Conservation (phyloP, 164 flowering plant genomes). For the Macadamia integrifolia region DNA sequence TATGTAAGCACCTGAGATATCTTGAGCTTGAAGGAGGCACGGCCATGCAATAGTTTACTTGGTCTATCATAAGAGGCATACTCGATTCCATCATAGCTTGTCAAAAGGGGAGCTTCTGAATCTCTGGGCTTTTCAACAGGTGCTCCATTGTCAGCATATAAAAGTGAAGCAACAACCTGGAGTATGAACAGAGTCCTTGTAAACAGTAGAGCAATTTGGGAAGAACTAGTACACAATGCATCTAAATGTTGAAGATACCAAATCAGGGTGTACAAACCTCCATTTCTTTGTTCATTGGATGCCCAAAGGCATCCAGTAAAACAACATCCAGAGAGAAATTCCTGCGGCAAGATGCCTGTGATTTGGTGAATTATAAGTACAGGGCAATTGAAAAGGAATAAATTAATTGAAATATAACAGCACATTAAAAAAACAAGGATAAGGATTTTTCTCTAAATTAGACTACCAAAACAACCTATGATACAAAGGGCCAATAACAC, state of each 20-base stretch:
- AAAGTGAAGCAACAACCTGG: slow-evolving; percentile 75
- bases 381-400: background rate
- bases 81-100: slow-evolving; percentile 75
- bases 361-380: slow-evolving; percentile 8
- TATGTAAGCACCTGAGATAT: slow-evolving; percentile 66
- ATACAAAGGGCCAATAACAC: too few species aligned
- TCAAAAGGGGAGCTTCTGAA: slow-evolving; percentile 75
- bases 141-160: slow-evolving; percentile 59
- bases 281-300: slow-evolving; percentile 46
- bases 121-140: slow-evolving; percentile 69
- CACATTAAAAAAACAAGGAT: background rate
- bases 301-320: slow-evolving; percentile 58
- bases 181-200: slow-evolving; percentile 3
- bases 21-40: slow-evolving; percentile 83
- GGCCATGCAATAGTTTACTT: slow-evolving; percentile 57
- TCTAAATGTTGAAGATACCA: background rate
- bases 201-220: background rate
- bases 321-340: slow-evolving; percentile 64
- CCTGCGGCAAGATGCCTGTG: slow-evolving; percentile 82
- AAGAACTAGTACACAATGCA: background rate
- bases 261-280: slow-evolving; percentile 44
- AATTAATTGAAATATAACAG: too few species aligned
- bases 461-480: background rate
- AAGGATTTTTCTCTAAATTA: background rate
- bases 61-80: slow-evolving; percentile 62